Conservation (phyloP, 345 rosid species). For the Bruguiera sexangula region DNA sequence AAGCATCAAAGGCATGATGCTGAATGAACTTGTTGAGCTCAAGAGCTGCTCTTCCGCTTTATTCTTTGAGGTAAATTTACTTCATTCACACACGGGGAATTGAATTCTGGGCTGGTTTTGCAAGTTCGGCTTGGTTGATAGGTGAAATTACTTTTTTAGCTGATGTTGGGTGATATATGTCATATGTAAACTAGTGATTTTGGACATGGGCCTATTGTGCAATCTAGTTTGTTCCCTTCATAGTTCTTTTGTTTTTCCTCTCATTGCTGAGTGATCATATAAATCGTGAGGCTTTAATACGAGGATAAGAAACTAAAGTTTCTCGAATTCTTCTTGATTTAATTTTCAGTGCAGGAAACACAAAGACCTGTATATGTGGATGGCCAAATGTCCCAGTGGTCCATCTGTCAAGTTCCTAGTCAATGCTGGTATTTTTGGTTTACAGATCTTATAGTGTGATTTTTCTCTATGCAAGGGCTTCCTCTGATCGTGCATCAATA, state of each 20-base stretch:
- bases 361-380: constrained; percentile 89
- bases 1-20: constrained; percentile 68
- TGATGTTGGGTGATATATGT: background rate
- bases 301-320: background rate
- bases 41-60: constrained; percentile 78
- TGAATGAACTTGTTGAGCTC: constrained; percentile 89
- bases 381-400: constrained; percentile 62
- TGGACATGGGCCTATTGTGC: too few species aligned
- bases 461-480: background rate
- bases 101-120: background rate
- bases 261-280: background rate
- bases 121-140: background rate
- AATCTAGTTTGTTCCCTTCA: too few species aligned
- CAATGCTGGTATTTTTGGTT: background rate
- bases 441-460: background rate
- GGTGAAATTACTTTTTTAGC: background rate
- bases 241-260: too few species aligned
- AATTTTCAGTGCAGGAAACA: constrained; percentile 83
- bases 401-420: constrained; percentile 93
- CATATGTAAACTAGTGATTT: too few species aligned
- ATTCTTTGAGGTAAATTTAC: constrained; percentile 72
- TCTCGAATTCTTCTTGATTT: background rate
- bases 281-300: background rate
- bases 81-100: background rate
- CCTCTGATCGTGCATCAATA: background rate